Evolutionary conservation across 139 green algal species (phyloP), one percentile per base, ranked within the genome.

Genomic region (Tetradesmus lagerheimii): DNA sequence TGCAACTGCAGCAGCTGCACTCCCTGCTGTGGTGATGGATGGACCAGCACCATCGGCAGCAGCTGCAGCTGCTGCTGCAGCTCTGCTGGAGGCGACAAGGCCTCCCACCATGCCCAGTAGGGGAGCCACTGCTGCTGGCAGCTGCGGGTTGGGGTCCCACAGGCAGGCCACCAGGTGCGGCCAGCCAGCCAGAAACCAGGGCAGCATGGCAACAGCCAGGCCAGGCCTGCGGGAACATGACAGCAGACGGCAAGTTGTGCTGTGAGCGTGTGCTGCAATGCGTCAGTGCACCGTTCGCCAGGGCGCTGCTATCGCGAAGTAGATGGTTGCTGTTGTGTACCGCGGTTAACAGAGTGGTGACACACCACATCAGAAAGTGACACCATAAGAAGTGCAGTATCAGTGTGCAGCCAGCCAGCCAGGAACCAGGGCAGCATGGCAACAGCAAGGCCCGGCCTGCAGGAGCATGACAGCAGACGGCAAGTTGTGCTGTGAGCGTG

Each of bases 101-200:
- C 64, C 83, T 1, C 83, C 83, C 1, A 88, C 83, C 14, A 88
- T 34, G 12, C 83, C 83, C 27, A 88, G 38, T 38, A 88, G 83
- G 15, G 83, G 83, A 31, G 83, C 83, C 1, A 43, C 83, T 80
- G 83, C 83, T 64, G 64, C 64, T n/a, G 83, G 62, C 2, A 88
- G 62, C 41, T 88, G 83, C 23, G 83, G 64, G 83, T 62, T 82
- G 62, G 37, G 23, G 83, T 88, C 83, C 83, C 83, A 88, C 8
- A 88, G 16, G 29, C 62, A 80, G 37, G 37, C 64, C 27, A 88
- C 64, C 9, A 88, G 83, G 27, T 80, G 38, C 6, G 83, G 83
- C 83, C 83, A 88, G 37, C 31, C 43, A 8, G 83, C 38, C 11
- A 88, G 64, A 38, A 88, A 88, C 83, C 62, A 80, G 29, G 83